Evolutionary conservation across 2,329 filamentous ascomycete genomes (phyloP), one percentile per base, ranked within the genome.

Genomic region (Pseudodiploospora longispora): DNA sequence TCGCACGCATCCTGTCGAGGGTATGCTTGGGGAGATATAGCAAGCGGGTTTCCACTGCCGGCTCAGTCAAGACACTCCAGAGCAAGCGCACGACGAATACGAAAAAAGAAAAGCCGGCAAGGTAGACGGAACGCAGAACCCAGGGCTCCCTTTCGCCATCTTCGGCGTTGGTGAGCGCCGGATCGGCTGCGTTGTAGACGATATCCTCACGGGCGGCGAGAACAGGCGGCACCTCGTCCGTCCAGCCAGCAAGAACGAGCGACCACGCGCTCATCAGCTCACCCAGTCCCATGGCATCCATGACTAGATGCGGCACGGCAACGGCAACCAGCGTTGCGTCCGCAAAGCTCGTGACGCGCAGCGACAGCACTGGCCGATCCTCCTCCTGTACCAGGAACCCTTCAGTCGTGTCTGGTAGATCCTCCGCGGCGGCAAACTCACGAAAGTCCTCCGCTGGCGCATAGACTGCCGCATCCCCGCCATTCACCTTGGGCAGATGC

Each of bases 321-420:
- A 77, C 48, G 2, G 63, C 60, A 5, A 78, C 59, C 0, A 77
- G 53, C 0, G 74, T 78, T 1, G 70, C 66, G 47, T 78, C 66
- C 6, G 52, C 54, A 52, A 78, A 77, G 0, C 65, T 64, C 5
- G 67, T 64, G 34, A 76, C 58, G 48, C 73, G 70, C 6, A 78
- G 56, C 6, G 63, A 62, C 4, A 78, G 55, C 52, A 70, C 67
- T 1, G 73, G 72, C 12, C 50, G 54, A 51, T 75, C 71, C 5
- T 55, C 48, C 30, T 55, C 52, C 19, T 19, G 19, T 19, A 19
- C 19, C 3, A 71, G 43, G 47, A 66, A 72, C 44, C 74, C 70
- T 4, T 62, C 52, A 0, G 73, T 47, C 3, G 51, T 59, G 27
- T n/a, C 43, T 32, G 56, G 54, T 4, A 46, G 42, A 6, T 50